Evolutionary conservation across 768 basidiomycete genomes (phyloP).

Genomic region (Clitopilus hobsonii): DNA sequence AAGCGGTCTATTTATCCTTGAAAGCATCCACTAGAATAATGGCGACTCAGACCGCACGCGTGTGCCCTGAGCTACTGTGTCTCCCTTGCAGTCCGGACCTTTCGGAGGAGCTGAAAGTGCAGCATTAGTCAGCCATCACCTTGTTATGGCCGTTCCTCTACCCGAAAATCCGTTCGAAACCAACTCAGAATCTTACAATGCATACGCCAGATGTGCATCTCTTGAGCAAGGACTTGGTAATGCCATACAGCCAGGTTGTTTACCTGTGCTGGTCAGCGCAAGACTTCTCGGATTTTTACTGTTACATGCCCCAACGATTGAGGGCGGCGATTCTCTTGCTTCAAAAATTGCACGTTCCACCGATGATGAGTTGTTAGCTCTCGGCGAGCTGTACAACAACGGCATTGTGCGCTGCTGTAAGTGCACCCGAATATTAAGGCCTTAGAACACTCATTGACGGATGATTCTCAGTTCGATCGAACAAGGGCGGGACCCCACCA

Average conservation of each 20-base stretch:
- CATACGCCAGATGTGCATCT: no score
- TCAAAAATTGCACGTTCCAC: background rate
- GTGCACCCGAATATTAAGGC: background rate
- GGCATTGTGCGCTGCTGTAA: background rate
- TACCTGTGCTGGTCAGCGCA: background rate
- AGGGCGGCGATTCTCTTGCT: background rate
- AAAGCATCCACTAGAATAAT: no score
- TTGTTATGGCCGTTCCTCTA: no score
- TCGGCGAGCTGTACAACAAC: background rate
- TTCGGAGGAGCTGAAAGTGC: no score
- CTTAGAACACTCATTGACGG: background rate
- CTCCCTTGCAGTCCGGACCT: no score
- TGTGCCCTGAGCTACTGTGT: no score
- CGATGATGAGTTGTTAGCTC: background rate
- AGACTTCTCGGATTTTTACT: conserved; percentile 2
- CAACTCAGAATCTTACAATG: no score
- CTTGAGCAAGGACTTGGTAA: no score
- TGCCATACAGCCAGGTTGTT: background rate
- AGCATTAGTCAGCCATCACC: no score
- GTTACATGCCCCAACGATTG: background rate
- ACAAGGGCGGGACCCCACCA: conserved; percentile 15
- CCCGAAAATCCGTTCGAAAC: no score
- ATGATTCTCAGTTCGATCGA: conserved; percentile 6
- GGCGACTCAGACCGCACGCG: no score
- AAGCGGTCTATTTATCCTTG: no score